Conservation (phyloP, 176 grass and related monocot genomes). For the Avena sativa region DNA sequence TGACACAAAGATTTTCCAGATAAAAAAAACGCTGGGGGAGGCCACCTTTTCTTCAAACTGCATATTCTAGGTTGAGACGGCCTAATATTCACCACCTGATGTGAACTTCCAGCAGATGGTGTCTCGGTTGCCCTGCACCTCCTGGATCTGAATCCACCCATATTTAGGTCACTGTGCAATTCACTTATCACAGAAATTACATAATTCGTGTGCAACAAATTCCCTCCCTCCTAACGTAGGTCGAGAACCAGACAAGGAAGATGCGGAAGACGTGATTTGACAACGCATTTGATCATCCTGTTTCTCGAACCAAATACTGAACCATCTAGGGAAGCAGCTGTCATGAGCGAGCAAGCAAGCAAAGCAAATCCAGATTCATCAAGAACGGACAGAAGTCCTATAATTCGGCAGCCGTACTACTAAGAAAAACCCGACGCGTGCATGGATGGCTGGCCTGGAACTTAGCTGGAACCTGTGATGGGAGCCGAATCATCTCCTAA, state of each 20-base stretch:
- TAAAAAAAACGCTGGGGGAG: no score
- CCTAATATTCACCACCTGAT: no score
- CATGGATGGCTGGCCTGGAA: constrained; percentile 1
- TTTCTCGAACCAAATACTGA: not conserved
- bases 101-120: no score
- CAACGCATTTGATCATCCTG: not conserved
- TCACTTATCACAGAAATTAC: not conserved
- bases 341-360: not conserved
- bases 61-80: no score
- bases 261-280: not conserved
- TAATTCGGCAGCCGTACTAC: constrained; percentile 29
- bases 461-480: not conserved
- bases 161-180: no score
- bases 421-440: not conserved
- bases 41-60: no score
- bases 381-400: not conserved
- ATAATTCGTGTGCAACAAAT: not conserved
- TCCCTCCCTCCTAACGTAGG: not conserved
- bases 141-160: no score
- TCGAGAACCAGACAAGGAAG: not conserved
- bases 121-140: no score
- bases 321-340: not conserved
- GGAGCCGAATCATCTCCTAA: constrained; percentile 12
- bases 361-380: constrained; percentile 31
- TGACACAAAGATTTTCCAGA: no score